Evolutionary conservation across 2,329 filamentous ascomycete species (phyloP), one percentile per base, ranked within the genome.

Genomic region (Alternaria sp.): DNA sequence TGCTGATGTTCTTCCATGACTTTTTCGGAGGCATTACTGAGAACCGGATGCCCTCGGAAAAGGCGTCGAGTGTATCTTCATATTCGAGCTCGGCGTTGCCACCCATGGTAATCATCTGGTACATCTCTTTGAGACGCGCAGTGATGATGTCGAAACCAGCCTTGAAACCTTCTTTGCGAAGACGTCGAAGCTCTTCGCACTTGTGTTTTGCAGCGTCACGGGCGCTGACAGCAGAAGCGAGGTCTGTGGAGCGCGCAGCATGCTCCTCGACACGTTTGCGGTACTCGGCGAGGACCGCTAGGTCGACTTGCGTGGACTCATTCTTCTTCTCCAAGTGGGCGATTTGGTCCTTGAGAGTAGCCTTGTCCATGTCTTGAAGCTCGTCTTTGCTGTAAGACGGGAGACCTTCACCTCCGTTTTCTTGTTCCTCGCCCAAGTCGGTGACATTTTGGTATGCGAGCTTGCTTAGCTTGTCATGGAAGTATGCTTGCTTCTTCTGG

Each of bases 61-160:
- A 99, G 0, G 96, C 96, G 79, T 99, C 96, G 3, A 99, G 85
- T 18, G 91, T 95, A 83, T 99, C 96, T 44, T 99, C 96, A 23
- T 99, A 89, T 80, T 99, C 96, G 12, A 99, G 88, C 82, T 99
- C 96, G 0, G 96, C 96, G 74, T 99, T 99, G 60, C 96, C 96
- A 65, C 96, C 96, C 94, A 99, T 98, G 21, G 96, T 99, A 79
- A 99, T 99, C 94, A 99, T 97, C 79, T 99, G 96, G 83, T 99
- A 99, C 96, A 99, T 99, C 78, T 99, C 96, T 84, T 99, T 99
- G 49, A 99, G 86, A 1, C 95, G 92, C 23, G 97, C 86, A 2
- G 95, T 98, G 80, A 99, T 99, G 66, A 89, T 91, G 75, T 91
- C 91, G 84, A 99, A 98, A 43, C 96, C 96, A 78, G 96, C 93